A percentile compares a stretch with the other conserved stretches of the same genome.
Evolutionary conservation across 2,329 filamentous ascomycete genomes (phyloP).

Genomic region (Arthroderma sp.): DNA sequence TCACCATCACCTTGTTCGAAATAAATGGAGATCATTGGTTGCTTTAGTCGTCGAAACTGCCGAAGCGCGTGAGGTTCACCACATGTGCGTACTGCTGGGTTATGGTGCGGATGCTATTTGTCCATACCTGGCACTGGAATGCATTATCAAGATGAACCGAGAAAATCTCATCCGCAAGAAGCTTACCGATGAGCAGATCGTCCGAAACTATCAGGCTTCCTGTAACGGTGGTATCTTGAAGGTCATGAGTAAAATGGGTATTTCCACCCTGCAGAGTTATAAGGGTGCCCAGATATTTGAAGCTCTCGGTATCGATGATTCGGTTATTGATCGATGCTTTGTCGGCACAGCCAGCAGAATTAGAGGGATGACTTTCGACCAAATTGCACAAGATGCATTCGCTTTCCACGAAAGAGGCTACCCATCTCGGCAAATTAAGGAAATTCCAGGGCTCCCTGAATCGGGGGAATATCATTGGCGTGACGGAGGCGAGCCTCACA

Average conservation of each 20-base stretch:
- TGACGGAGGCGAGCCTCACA: constrained; percentile 85
- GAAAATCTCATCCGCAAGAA: constrained; percentile 89
- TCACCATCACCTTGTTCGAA: constrained; percentile 87
- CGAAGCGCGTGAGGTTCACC: constrained; percentile 92
- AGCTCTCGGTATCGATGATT: constrained; percentile 82
- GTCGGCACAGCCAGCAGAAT: constrained; percentile 88
- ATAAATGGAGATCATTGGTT: constrained; percentile 85
- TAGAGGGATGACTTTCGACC: constrained; percentile 82
- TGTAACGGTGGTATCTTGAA: constrained; percentile 93
- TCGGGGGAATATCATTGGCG: constrained; percentile 98
- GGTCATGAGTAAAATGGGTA: constrained; percentile 99
- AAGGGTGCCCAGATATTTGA: constrained; percentile 98
- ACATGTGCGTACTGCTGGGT: constrained; percentile 95
- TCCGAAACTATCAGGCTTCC: constrained; percentile 93
- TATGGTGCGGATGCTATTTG: constrained; percentile 92
- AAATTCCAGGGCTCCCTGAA: constrained; percentile 69
- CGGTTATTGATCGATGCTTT: constrained; percentile 88
- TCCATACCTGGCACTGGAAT: constrained; percentile 91
- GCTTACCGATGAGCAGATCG: constrained; percentile 64
- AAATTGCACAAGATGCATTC: constrained; percentile 88
- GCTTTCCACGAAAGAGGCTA: constrained; percentile 90
- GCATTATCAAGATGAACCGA: constrained; percentile 89
- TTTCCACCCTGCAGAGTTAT: constrained; percentile 89
- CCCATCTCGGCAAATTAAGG: constrained; percentile 63
- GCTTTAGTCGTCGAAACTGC: constrained; percentile 84